A percentile compares a stretch with the other conserved stretches of the same genome.
phyloP scores from a whole-genome alignment of 1,139 yeast species.

The Wickerhamomyces sp. region DNA sequence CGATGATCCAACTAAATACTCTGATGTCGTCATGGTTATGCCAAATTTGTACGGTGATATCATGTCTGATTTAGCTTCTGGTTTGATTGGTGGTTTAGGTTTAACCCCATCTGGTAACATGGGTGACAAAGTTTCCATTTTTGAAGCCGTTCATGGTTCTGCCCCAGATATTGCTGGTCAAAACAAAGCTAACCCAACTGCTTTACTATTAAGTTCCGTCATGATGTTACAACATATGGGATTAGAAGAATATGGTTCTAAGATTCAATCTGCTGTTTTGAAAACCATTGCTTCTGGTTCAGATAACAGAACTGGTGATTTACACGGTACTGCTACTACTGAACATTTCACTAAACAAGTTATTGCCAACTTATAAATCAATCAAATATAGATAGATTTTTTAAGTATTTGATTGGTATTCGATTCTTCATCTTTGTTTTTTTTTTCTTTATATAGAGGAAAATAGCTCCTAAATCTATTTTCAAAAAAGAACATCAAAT shows the following conservation, averaged over 20 bases:
- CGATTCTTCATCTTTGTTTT: neutral
- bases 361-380: conserved; percentile 36
- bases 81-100: conserved; percentile 97
- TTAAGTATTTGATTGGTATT: neutral
- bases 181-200: conserved; percentile 98
- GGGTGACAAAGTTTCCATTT: conserved; percentile 96
- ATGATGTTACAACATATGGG: conserved; percentile 99
- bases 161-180: conserved; percentile 99
- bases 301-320: conserved; percentile 91
- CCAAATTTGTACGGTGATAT: conserved; percentile 99
- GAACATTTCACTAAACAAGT: conserved; percentile 81
- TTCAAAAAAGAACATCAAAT: neutral
- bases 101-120: conserved; percentile 98
- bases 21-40: conserved; percentile 92
- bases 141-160: conserved; percentile 99
- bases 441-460: neutral
- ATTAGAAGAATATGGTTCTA: conserved; percentile 70
- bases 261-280: conserved; percentile 84
- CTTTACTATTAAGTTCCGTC: conserved; percentile 87
- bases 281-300: conserved; percentile 93
- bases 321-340: conserved; percentile 90
- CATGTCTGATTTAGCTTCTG: conserved; percentile 95
- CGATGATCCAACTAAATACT: conserved; percentile 80
- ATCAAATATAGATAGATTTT: neutral
- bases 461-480: too few relatives aligned